phyloP scores from a whole-genome alignment of 2,329 filamentous ascomycete genomes.

The Botryotinia convoluta region DNA sequence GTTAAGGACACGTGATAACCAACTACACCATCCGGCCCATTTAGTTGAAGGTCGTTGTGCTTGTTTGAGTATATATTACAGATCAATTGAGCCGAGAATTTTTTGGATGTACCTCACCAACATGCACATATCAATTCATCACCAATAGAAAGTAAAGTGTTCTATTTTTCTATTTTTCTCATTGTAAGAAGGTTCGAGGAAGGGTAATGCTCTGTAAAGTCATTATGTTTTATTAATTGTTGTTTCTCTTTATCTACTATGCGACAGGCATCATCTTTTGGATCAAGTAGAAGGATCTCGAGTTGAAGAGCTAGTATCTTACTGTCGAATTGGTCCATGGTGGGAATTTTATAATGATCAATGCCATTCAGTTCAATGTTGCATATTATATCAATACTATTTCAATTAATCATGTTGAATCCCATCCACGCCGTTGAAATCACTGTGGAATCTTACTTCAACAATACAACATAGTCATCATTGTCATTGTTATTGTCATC shows the following conservation, averaged over 20 bases:
- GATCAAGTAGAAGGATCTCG: not conserved
- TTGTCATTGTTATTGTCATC: not conserved
- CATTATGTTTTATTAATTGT: not conserved
- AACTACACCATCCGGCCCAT: slow-evolving; percentile 20
- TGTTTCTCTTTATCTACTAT: not conserved
- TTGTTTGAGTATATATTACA: not conserved
- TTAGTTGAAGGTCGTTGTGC: fast-evolving
- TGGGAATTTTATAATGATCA: not conserved
- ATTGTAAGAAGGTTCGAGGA: not conserved
- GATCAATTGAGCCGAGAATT: fast-evolving
- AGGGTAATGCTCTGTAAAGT: not conserved
- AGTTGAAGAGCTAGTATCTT: not conserved
- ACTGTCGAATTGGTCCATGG: not conserved
- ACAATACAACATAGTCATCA: not conserved
- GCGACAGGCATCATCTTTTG: not conserved
- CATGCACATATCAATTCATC: not conserved
- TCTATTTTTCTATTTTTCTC: not conserved
- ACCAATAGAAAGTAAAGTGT: not conserved
- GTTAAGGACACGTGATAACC: slow-evolving; percentile 22
- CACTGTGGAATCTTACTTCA: not conserved
- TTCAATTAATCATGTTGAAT: too few relatives aligned
- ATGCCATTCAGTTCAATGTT: not conserved
- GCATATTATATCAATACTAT: too few relatives aligned
- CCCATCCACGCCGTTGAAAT: not conserved
- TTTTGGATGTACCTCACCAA: not conserved